Base-by-base conservation (phyloP, 2,329 filamentous ascomycete genomes). In the Microsporum canis region DNA sequence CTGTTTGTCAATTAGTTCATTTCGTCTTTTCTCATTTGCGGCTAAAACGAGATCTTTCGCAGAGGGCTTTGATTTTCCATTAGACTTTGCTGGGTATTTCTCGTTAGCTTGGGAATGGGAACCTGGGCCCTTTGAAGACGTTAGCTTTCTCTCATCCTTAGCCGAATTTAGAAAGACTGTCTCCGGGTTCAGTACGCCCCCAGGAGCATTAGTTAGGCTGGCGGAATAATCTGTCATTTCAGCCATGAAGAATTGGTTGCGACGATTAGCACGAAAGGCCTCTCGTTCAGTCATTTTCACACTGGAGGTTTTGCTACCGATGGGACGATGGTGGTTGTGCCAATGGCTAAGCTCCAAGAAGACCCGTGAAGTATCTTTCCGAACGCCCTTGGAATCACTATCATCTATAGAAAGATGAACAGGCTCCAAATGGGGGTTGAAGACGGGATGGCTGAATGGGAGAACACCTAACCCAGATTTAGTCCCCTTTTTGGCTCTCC, bases 161-260 rank as follows among this genome's bases (percentile, higher is more conserved):
- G 62, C 43, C 43, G 63, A 62, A 5, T 62, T 59, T 23, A 82
- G 78, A 1, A 86, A 80, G 3, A 89, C 81, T 3, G 77, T 82
- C 68, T 89, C 85, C 0, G 85, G 85, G 29, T 86, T 78, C 3
- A 89, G 77, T 1, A 75, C 76, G 64, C 84, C 87, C 2, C 85
- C 86, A 1, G 79, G 76, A 0, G 83, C 77, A 61, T 84, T 86
- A 0, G 85, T 88, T 55, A 90, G 76, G 71, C 85, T 88, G 10
- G 84, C 85, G 1, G 88, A 85, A 69, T 90, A 91, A 0, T 79
- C 77, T 33, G 80, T 79, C 72, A 87, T 87, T 62, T 88, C 84
- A 1, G 81, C 79, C 81, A 88, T 87, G 68, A 83, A 84, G 58
- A 76, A 78, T 66, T 90, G 86, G 51, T 86, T 84, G 59, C 75